Conservation (phyloP, 129 eudicot genomes). For the Flaveria robusta region DNA sequence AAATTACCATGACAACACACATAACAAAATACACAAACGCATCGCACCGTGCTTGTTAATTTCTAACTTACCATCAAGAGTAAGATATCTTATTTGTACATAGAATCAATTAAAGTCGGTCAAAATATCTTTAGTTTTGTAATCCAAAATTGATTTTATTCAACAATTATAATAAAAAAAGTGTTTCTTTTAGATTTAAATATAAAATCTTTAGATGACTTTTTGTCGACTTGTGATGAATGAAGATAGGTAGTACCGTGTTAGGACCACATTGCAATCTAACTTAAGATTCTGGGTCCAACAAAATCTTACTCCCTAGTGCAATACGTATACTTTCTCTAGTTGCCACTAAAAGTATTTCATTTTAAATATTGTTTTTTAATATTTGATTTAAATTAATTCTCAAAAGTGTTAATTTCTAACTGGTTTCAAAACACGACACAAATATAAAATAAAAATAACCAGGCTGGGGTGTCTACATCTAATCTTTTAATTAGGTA, state of each 20-base stretch:
- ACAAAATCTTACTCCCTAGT: constrained; percentile 32
- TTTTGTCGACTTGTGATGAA: constrained; percentile 37
- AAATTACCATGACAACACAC: too few species aligned
- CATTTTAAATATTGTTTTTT: background rate
- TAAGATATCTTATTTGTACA: background rate
- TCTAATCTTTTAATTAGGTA: too few species aligned
- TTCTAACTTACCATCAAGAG: too few species aligned
- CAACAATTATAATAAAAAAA: background rate
- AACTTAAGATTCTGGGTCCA: constrained; percentile 44
- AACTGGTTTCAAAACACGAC: background rate
- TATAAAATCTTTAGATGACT: constrained; percentile 7
- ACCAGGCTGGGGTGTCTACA: too few species aligned
- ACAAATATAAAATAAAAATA: too few species aligned
- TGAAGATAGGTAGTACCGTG: constrained; percentile 31
- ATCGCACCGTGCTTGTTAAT: too few species aligned
- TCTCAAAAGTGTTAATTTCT: background rate
- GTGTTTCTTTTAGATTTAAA: background rate
- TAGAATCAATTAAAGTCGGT: constrained; percentile 18
- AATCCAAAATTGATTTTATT: constrained; percentile 8
- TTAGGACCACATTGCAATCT: constrained; percentile 42
- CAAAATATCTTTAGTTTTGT: constrained; percentile 26
- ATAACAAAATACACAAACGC: too few species aligned
- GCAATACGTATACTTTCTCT: constrained; percentile 3
- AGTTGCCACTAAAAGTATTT: constrained; percentile 4
- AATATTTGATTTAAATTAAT: background rate